Conservation (phyloP, 495 filamentous ascomycete genomes). For the Aspergillus biplanus region DNA sequence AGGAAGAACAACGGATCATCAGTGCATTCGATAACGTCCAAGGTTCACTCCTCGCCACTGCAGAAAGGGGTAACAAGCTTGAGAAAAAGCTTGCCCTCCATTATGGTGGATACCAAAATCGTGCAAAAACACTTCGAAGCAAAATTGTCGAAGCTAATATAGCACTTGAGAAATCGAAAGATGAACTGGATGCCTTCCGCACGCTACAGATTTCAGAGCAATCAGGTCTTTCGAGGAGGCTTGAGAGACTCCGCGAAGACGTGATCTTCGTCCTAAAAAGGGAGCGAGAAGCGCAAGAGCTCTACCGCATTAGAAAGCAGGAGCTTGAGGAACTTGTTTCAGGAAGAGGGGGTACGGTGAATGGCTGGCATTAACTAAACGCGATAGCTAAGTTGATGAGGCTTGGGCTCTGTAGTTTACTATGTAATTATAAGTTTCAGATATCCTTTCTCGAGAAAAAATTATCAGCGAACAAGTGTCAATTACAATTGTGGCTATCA, state of each 20-base stretch:
- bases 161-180: constrained; percentile 72
- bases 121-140: constrained; percentile 75
- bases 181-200: constrained; percentile 74
- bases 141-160: constrained; percentile 81
- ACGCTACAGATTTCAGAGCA: constrained; percentile 78
- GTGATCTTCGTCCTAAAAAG: constrained; percentile 79
- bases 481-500: no score
- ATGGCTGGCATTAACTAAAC: constrained; percentile 47
- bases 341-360: constrained; percentile 39
- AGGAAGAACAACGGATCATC: constrained; percentile 54
- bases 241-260: constrained; percentile 80
- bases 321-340: constrained; percentile 70
- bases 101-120: constrained; percentile 88
- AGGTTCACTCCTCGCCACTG: constrained; percentile 68
- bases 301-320: constrained; percentile 73
- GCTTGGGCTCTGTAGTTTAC: constrained; percentile 10
- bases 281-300: constrained; percentile 88
- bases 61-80: constrained; percentile 78
- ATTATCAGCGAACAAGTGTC: no score
- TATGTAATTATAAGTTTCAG: constrained; percentile 18
- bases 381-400: constrained; percentile 7
- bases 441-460: background rate
- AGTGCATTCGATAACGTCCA: constrained; percentile 60
- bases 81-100: constrained; percentile 93
- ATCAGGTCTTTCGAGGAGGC: constrained; percentile 67